Base-by-base conservation (phyloP, 1,284 basidiomycete genomes). In the Trichosporon sp. region DNA sequence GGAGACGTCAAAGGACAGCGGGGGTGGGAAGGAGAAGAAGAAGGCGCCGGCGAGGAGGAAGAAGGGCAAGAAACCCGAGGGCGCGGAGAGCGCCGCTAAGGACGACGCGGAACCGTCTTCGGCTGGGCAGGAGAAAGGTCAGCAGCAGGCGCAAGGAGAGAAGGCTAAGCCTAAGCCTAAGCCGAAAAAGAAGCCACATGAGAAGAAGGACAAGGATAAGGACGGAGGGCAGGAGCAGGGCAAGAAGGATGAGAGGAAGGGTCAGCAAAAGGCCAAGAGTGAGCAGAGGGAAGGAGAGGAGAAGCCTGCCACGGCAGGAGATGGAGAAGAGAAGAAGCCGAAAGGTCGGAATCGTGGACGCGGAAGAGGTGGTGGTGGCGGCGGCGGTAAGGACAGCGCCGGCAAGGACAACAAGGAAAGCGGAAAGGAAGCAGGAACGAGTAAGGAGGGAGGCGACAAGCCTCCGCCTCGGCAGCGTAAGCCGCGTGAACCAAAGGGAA, bases 11-110 rank as follows among this genome's bases (percentile, higher is more conserved):
- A 34, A 36, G 14, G 65, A 63, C 54, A 66, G 63, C 59, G 60
- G 60, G 31, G 37, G 61, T 21, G 33, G 40, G 23, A n/a, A 66
- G 59, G 32, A 54, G 33, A 59, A 68, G 61, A 49, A 52, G 60
- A 60, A 70, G 60, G 25, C 34, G 37, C 46, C 52, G 16, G 60
- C 40, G 34, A 33, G 44, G 16, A 54, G 52, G 40, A 44, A 44
- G 31, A 66, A 65, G 61, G 65, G 65, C 56, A 62, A 70, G 62
- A 58, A 33, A 40, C 32, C 36, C 5, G 58, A 60, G 29, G 67
- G 60, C 57, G 59, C 58, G 31, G 34, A 57, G 23, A 54, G 46
- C 37, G 33, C 37, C 2, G 46, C n/a, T 58, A 64, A 60, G 61
- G 56, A 58, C 27, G 56, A 32, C 27, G 56, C 23, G 23, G 46